phyloP scores from a whole-genome alignment of 495 filamentous ascomycete genomes.

The Pyrenula aspistea region DNA sequence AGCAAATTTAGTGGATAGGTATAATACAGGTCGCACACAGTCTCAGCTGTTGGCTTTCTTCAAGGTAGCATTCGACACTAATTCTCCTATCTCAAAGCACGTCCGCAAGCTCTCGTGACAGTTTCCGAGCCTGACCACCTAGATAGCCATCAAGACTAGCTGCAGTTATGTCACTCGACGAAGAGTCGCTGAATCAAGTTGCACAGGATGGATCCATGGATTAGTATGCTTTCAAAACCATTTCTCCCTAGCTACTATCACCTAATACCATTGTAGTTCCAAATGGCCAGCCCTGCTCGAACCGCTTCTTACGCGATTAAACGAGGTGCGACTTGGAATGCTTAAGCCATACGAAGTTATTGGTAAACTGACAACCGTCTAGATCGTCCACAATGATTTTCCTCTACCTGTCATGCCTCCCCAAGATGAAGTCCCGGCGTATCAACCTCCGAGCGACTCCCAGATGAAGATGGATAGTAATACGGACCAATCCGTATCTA shows the following conservation, averaged over 20 bases:
- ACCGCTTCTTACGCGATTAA: slow-evolving; percentile 37
- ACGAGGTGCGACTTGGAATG: slow-evolving; percentile 28
- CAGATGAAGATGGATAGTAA: neutral
- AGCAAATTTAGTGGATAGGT: no score
- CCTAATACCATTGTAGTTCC: slow-evolving; percentile 26
- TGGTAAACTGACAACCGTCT: slow-evolving; percentile 5
- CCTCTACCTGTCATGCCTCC: slow-evolving; percentile 31
- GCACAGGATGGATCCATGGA: slow-evolving; percentile 59
- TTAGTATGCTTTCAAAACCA: slow-evolving; percentile 35
- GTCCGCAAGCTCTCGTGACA: no score
- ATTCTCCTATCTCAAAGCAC: no score
- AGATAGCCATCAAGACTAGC: no score
- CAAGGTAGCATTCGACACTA: no score
- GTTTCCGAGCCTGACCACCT: no score
- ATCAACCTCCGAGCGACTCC: slow-evolving; percentile 9
- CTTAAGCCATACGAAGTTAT: neutral
- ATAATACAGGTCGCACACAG: no score
- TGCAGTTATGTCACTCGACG: slow-evolving; percentile 26
- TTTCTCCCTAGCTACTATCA: slow-evolving; percentile 3
- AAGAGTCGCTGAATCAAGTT: slow-evolving; percentile 49
- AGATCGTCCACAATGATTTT: slow-evolving; percentile 44
- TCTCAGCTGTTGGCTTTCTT: no score
- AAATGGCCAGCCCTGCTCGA: slow-evolving; percentile 43
- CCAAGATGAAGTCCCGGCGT: slow-evolving; percentile 11
- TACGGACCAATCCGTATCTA: slow-evolving; percentile 18